Evolutionary conservation across 257 asterid genomes (phyloP), one percentile per base, ranked within the genome.

Genomic region (Gentiana dahurica): DNA sequence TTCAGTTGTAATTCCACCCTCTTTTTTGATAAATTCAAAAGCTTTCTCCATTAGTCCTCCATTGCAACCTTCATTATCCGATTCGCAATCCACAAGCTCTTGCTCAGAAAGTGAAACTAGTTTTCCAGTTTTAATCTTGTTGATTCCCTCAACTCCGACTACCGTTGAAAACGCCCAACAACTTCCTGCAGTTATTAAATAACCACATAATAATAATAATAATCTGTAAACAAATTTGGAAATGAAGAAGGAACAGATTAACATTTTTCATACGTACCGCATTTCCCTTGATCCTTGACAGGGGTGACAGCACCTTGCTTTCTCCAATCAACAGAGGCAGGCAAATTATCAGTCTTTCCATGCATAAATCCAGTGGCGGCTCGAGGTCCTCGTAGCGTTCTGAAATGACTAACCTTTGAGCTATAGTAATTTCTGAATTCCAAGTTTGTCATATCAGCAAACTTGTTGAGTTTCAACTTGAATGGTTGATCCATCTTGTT

Each of bases 81-180:
- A 54, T 63, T 82, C 95, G 67, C 95, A 89, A 60, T 89, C 95
- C 45, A 89, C 86, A 45, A 86, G 68, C 61, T 89, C 95, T 80
- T 89, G 95, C 67, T 89, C 97, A 3, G 97, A 89, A 47, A 89
- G 67, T 4, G 97, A 77, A 6, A 84, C 78, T 13, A 89, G 65
- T 2, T 69, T 43, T 1, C 94, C 94, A 0, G 91, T 86, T 64
- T 70, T 86, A 34, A 86, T 68, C 69, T 82, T 82, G 64, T 89
- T 86, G 69, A 89, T 86, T 63, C 97, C 97, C 59, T 86, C 97
- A 12, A 84, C 86, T 65, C 95, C 97, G 62, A 84, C 95, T 33
- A 86, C 86, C 15, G 95, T 75, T 11, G 95, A 89, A 72, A 89
- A 89, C 1, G 97, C 95, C 95, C 95, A 89, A 49, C 95, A 86